phyloP scores from a whole-genome alignment of 495 filamentous ascomycete genomes.

The Aspergillus sparsus region DNA sequence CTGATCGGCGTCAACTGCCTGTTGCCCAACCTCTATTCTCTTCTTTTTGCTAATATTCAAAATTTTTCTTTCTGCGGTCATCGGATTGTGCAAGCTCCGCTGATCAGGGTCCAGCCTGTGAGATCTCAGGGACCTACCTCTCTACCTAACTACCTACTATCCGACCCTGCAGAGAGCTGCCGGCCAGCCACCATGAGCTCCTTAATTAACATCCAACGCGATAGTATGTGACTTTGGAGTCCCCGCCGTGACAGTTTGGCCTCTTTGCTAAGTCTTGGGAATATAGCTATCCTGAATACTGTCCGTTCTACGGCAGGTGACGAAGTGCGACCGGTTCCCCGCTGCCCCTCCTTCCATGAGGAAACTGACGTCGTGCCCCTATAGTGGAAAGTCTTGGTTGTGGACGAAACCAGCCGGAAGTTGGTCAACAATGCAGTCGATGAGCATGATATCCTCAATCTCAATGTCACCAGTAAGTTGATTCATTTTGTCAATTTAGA shows the following conservation, averaged over 20 bases:
- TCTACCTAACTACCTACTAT: slow-evolving; percentile 1
- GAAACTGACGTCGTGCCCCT: slow-evolving; percentile 30
- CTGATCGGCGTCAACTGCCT: slow-evolving; percentile 2
- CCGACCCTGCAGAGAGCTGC: slow-evolving; percentile 36
- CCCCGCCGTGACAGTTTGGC: not conserved
- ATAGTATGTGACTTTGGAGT: slow-evolving; percentile 40
- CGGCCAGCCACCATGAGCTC: slow-evolving; percentile 50
- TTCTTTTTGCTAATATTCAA: slow-evolving; percentile 4
- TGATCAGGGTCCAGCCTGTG: not conserved
- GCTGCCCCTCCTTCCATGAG: slow-evolving; percentile 23
- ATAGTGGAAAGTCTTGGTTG: slow-evolving; percentile 94
- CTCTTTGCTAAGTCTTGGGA: slow-evolving; percentile 1
- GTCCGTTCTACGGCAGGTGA: slow-evolving; percentile 59
- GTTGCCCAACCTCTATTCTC: slow-evolving; percentile 2
- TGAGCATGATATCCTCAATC: slow-evolving; percentile 92
- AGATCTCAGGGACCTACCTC: not conserved
- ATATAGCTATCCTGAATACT: slow-evolving; percentile 58
- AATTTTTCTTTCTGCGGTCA: not conserved
- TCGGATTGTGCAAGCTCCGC: slow-evolving; percentile 4
- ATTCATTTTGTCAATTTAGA: not conserved
- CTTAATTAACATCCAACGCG: slow-evolving; percentile 52
- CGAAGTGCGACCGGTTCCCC: slow-evolving; percentile 50
- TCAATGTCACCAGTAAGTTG: slow-evolving; percentile 85
- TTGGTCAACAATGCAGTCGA: slow-evolving; percentile 85
- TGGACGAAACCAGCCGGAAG: slow-evolving; percentile 77